Percentiles rank a stretch among this genome's conserved stretches.
Conservation (phyloP, 2,329 filamentous ascomycete genomes). For the Drechslera avenae region DNA sequence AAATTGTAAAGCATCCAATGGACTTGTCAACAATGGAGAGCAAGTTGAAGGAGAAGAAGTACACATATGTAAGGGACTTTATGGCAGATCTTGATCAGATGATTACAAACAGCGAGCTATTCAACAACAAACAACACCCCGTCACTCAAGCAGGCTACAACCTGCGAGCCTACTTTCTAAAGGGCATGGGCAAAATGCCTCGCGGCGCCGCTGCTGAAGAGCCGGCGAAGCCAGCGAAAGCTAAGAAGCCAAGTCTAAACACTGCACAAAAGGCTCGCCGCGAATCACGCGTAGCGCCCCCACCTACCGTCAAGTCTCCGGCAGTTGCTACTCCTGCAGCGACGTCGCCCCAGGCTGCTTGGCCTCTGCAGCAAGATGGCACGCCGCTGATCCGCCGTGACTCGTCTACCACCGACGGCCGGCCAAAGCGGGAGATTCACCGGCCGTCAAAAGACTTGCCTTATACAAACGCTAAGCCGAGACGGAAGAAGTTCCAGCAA, state of each 20-base stretch:
- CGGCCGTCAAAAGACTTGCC: slow-evolving; percentile 90
- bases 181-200: slow-evolving; percentile 65
- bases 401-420: slow-evolving; percentile 75
- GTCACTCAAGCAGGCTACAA: slow-evolving; percentile 72
- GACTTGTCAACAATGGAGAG: slow-evolving; percentile 83
- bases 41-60: slow-evolving; percentile 73
- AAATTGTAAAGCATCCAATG: slow-evolving; percentile 77
- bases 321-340: slow-evolving; percentile 45
- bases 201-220: slow-evolving; percentile 60
- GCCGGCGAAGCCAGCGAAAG: slow-evolving; percentile 61
- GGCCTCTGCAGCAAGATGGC: slow-evolving; percentile 77
- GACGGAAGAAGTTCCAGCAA: slow-evolving; percentile 86
- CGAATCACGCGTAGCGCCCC: slow-evolving; percentile 53
- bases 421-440: slow-evolving; percentile 92
- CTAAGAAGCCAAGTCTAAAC: slow-evolving; percentile 46
- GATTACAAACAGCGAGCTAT: slow-evolving; percentile 75
- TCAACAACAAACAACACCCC: slow-evolving; percentile 80
- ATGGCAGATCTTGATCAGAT: slow-evolving; percentile 77
- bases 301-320: slow-evolving; percentile 54
- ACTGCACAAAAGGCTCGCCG: slow-evolving; percentile 50
- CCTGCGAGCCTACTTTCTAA: slow-evolving; percentile 64
- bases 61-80: slow-evolving; percentile 73
- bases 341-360: slow-evolving; percentile 59
- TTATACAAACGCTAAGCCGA: slow-evolving; percentile 80
- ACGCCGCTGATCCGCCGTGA: slow-evolving; percentile 84